Conservation (phyloP, 2,329 filamentous ascomycete genomes). For the Penicillium brevicompactum region DNA sequence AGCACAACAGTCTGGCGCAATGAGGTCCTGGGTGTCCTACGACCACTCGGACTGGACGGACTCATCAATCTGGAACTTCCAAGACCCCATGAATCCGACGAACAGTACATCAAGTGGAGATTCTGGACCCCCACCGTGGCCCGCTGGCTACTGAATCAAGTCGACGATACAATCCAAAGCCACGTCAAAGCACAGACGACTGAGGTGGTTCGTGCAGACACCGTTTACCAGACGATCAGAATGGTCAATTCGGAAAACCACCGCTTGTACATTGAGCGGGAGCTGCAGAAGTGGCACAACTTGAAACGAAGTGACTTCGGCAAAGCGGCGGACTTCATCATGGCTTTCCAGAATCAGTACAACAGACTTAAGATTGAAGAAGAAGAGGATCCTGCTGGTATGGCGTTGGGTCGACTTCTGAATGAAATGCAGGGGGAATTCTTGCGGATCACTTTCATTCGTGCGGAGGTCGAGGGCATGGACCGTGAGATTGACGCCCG, state of each 20-base stretch:
- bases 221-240: neutral
- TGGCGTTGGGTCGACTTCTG: neutral
- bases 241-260: neutral
- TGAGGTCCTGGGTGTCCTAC: neutral
- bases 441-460: neutral
- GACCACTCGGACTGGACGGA: neutral
- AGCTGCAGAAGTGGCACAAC: neutral
- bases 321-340: neutral
- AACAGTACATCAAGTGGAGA: neutral
- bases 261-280: neutral
- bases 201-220: neutral
- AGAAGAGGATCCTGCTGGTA: neutral
- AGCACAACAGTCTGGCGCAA: constrained; percentile 1
- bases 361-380: constrained; percentile 1
- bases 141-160: neutral
- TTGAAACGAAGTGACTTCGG: neutral
- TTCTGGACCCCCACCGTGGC: constrained; percentile 2
- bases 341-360: constrained; percentile 5
- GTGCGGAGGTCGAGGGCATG: neutral
- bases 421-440: neutral
- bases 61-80: neutral
- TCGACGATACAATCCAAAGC: neutral
- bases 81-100: neutral
- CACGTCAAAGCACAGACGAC: neutral
- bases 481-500: neutral